Base-by-base conservation (phyloP, 176 grass and related monocot species). In the Avena sativa region DNA sequence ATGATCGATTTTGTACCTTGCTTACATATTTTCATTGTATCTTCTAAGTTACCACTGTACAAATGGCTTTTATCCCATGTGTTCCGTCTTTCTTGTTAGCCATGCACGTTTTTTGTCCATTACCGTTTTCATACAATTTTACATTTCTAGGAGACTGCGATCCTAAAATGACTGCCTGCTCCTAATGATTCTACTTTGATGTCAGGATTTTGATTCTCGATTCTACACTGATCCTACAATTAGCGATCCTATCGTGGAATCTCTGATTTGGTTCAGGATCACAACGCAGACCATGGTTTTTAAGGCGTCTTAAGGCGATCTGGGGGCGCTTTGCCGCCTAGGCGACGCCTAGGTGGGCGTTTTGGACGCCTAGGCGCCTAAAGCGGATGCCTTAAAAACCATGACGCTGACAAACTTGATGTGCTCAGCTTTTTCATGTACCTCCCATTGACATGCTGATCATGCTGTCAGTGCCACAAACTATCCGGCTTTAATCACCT, bases 381-480 rank as follows among this genome's bases (percentile, higher is more conserved):
- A 32, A 32, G 32, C 32, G 32, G 32, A 32, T 32, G 32, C 32
- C 32, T 32, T 32, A 32, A 32, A 32, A 32, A 32, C 32, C 32
- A 32, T 32, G 32, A 34, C 49, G 9, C 72, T 28, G 72, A 30
- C 23, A 16, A 76, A 76, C 72, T 76, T 76, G 72, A 74, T 85
- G 19, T 83, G 30, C 30, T 30, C 28, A 67, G 46, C 21, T 13
- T 81, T 59, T 50, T 3, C 67, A 26, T 82, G 3, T 30, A 15
- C 78, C n/a, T 25, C 21, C 34, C 9, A 44, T 10, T 19, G 9
- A 40, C 13, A 12, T 58, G 32, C 48, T 9, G 17, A 46, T 78
- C 12, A 56, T 49, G 30, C 32, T 59, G 30, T 17, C 56, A 55
- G 55, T 26, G n/a, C 50, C 62, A 79, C 61, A 44, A 69, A 53